Evolutionary conservation across 202 grass and related monocot species (phyloP), one percentile per base, ranked within the genome.

Genomic region (Schoenoplectus tabernaemontani): DNA sequence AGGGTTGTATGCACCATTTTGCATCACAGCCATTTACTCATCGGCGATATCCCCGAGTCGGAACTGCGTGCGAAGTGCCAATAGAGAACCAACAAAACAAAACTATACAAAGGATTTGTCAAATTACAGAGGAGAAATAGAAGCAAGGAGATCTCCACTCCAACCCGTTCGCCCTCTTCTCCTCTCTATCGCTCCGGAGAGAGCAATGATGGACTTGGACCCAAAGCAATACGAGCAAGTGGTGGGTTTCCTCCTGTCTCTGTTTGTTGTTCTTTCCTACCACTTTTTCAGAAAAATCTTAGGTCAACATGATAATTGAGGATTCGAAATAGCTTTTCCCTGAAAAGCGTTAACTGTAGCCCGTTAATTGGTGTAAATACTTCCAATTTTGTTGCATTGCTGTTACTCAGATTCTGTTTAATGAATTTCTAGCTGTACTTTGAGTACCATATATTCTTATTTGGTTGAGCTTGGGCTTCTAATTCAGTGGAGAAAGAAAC

Each of bases 151-250:
- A n/a, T n/a, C n/a, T n/a, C n/a, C n/a, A n/a, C n/a, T n/a, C n/a
- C n/a, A n/a, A n/a, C n/a, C 30, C 16, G 15, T 4, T 0, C 16
- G 1, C 13, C 26, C 46, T 7, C 9, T 17, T 16, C 34, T 1
- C 4, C 64, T 1, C 37, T 74, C 47, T 83, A 42, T 78, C 38
- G 46, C 28, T 78, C 57, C 3, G 33, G 4, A 34, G 43, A 85
- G 61, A 64, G 86, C 80, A 61, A 87, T 90, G 88, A 89, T 93
- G 90, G 90, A 93, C 73, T 84, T 96, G 80, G 93, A 93, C 92
- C 90, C 90, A 38, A 87, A 84, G 39, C 90, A 88, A 61, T 93
- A 96, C 86, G 88, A 96, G 79, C 79, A 87, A 86, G 66, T 92
- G 59, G 93, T 96, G 82, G 26, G 88, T 75, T 47, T n/a, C 53